Evolutionary conservation across 1,284 basidiomycete genomes (phyloP).

Genomic region (Crucibulum parvulum): DNA sequence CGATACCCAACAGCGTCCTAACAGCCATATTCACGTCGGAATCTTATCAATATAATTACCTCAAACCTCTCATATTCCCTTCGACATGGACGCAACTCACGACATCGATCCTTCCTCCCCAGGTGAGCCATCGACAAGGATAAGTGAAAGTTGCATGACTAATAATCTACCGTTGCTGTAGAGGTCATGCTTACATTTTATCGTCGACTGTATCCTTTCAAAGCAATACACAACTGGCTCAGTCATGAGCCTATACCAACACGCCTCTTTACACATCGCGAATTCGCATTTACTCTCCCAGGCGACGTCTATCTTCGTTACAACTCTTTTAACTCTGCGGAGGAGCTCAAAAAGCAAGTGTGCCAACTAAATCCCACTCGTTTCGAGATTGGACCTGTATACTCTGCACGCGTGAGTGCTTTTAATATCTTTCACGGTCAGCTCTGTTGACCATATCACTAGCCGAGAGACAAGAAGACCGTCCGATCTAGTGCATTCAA

Average conservation of each 20-base stretch:
- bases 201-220: slow-evolving; percentile 92
- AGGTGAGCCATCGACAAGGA: slow-evolving; percentile 20
- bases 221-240: slow-evolving; percentile 93
- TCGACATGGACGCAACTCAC: slow-evolving; percentile 11
- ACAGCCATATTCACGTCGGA: too few relatives aligned
- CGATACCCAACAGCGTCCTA: too few relatives aligned
- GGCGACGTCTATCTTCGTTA: slow-evolving; percentile 96
- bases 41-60: too few relatives aligned
- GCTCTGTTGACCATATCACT: slow-evolving; percentile 15
- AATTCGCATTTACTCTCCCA: slow-evolving; percentile 96
- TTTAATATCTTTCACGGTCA: slow-evolving; percentile 2
- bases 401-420: slow-evolving; percentile 80
- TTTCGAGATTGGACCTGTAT: slow-evolving; percentile 98
- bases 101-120: slow-evolving; percentile 25
- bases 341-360: slow-evolving; percentile 94
- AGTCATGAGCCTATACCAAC: slow-evolving; percentile 87
- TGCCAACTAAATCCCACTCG: slow-evolving; percentile 85
- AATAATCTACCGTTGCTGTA: too few relatives aligned
- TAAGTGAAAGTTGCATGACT: too few relatives aligned
- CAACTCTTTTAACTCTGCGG: slow-evolving; percentile 86
- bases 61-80: too few relatives aligned
- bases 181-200: slow-evolving; percentile 91
- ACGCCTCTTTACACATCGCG: slow-evolving; percentile 88
- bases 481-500: slow-evolving; percentile 79
- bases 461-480: slow-evolving; percentile 94